Evolutionary conservation across 2,329 filamentous ascomycete species (phyloP).

Genomic region (Xylariaceae sp.): DNA sequence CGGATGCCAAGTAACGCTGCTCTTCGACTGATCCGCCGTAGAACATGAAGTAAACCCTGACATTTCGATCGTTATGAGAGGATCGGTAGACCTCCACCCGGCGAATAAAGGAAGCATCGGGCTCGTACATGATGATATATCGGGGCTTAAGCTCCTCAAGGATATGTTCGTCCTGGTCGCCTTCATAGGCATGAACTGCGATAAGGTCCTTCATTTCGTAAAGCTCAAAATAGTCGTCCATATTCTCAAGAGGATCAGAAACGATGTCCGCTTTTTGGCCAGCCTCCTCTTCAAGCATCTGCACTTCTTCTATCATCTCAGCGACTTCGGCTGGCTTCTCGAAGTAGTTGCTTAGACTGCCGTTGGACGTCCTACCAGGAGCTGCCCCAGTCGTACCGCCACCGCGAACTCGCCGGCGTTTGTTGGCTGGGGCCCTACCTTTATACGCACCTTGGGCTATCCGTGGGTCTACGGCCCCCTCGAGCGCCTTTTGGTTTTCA

Average conservation of each 20-base stretch:
- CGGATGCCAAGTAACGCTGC: conserved; percentile 82
- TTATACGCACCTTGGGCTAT: conserved; percentile 42
- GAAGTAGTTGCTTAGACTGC: conserved; percentile 71
- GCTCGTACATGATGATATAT: conserved; percentile 98
- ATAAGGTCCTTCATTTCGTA: conserved; percentile 89
- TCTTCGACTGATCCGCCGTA: conserved; percentile 94
- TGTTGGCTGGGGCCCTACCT: conserved; percentile 72
- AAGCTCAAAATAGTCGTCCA: conserved; percentile 88
- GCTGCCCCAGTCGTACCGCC: conserved; percentile 59
- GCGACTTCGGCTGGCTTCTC: conserved; percentile 81
- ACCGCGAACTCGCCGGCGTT: conserved; percentile 78
- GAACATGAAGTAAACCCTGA: conserved; percentile 94
- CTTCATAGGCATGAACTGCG: conserved; percentile 88
- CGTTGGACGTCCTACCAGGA: conserved; percentile 64
- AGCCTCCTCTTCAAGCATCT: conserved; percentile 73
- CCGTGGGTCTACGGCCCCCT: conserved; percentile 59
- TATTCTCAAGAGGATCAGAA: conserved; percentile 77
- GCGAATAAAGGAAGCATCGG: conserved; percentile 89
- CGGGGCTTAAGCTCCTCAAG: conserved; percentile 89
- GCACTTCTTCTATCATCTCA: conserved; percentile 75
- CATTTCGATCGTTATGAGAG: conserved; percentile 83
- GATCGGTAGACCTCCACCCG: conserved; percentile 94
- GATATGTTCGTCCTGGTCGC: conserved; percentile 94
- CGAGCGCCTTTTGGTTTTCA: conserved; percentile 74
- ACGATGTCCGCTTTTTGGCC: conserved; percentile 70